Base-by-base conservation (phyloP, 495 filamentous ascomycete species). In the Daldinia bambusicola region DNA sequence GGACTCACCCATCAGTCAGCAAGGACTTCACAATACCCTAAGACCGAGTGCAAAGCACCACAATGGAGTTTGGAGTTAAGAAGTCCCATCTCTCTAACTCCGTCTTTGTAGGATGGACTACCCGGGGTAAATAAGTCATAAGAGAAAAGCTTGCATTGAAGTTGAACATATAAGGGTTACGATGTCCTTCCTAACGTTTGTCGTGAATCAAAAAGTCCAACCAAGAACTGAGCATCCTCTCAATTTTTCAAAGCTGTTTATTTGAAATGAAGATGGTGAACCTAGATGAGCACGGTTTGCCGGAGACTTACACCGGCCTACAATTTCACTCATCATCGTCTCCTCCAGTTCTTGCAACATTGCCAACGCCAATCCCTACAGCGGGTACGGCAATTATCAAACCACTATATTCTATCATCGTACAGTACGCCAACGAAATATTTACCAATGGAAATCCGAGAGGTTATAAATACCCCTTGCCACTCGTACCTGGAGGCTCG, bases 361-460 rank as follows among this genome's bases (percentile, higher is more conserved):
- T 74, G n/a, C 61, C 64, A 31, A 74, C 74, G 1, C 74, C 74
- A 2, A 48, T 62, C 36, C 63, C 72, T 12, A 74, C 63, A 12
- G 32, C 67, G 10, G 61, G 67, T 14, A 76, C 71, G 26, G 74
- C 63, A 1, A 65, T 76, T 37, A 52, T 76, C 36, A 61, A 68
- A 13, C 74, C 74, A 16, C 62, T 76, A 36, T 70, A 73, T 43
- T 62, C 68, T 13, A 72, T 60, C 37, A 55, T 76, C 26, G 67
- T 72, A 14, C 58, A 73, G 48, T 76, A 76, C 20, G 70, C 66
- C 45, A 65, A 68, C 61, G 52, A 71, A 43, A 76, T 74, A 58
- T 74, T 76, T 41, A 70, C 68, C 0, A 61, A 66, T 9, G 71
- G 71, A 38, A 76, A 76, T 45, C 71, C 74, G 9, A 64, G 74